Evolutionary conservation across 257 asterid genomes (phyloP).

Genomic region (Ilex asprella): DNA sequence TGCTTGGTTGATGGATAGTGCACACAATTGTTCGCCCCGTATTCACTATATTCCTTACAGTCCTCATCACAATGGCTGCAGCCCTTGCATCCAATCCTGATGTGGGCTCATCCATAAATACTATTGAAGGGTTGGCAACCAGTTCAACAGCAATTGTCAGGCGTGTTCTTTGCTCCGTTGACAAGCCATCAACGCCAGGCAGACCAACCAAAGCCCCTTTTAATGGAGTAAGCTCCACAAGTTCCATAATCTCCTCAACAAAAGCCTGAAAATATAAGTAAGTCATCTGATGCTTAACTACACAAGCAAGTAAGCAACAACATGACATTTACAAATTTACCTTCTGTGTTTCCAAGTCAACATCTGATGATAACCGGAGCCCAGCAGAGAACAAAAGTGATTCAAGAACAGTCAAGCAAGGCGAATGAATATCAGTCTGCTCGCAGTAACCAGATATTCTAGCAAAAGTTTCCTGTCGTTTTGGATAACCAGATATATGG

Average conservation of each 20-base stretch:
- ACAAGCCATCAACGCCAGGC: slow-evolving; percentile 91
- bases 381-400: slow-evolving; percentile 90
- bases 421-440: slow-evolving; percentile 94
- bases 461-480: slow-evolving; percentile 90
- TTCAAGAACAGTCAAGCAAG: slow-evolving; percentile 83
- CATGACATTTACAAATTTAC: slow-evolving; percentile 27
- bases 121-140: slow-evolving; percentile 89
- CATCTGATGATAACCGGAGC: slow-evolving; percentile 72
- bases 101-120: slow-evolving; percentile 96
- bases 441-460: slow-evolving; percentile 96
- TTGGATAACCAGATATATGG: slow-evolving; percentile 76
- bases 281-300: slow-evolving; percentile 19
- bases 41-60: slow-evolving; percentile 89
- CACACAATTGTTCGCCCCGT: slow-evolving; percentile 96
- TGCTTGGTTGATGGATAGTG: slow-evolving; percentile 96
- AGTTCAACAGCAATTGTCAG: slow-evolving; percentile 94
- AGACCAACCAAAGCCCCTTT: slow-evolving; percentile 85
- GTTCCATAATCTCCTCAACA: slow-evolving; percentile 96
- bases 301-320: background rate
- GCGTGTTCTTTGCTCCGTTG: slow-evolving; percentile 93
- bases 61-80: slow-evolving; percentile 98
- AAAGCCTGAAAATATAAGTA: slow-evolving; percentile 55
- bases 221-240: slow-evolving; percentile 80
- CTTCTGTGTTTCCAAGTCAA: slow-evolving; percentile 79
- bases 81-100: slow-evolving; percentile 97